Evolutionary conservation across 2,329 filamentous ascomycete genomes (phyloP).

Genomic region (Fusarium marasasianum): DNA sequence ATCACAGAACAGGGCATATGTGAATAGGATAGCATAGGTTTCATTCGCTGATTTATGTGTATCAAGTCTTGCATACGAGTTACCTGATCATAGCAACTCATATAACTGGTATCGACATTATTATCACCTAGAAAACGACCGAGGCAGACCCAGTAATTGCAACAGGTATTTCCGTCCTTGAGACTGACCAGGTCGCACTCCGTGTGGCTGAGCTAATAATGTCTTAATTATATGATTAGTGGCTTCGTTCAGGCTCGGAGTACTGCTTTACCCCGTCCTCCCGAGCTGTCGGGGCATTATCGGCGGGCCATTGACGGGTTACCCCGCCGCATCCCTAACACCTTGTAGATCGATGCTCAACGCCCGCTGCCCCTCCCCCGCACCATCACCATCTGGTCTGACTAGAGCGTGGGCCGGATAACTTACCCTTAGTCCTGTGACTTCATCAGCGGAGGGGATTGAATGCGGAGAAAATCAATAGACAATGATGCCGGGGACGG

Average conservation of each 20-base stretch:
- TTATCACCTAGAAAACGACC: no score
- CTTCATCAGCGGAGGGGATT: background rate
- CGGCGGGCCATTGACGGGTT: background rate
- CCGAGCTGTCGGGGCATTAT: background rate
- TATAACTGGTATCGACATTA: background rate
- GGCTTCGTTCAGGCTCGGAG: background rate
- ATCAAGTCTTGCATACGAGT: background rate
- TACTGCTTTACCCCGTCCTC: background rate
- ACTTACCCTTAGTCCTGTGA: fast-evolving
- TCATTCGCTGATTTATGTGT: fast-evolving
- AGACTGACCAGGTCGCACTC: background rate
- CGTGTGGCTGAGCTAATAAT: no score
- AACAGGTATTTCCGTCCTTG: background rate
- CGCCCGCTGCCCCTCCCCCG: background rate
- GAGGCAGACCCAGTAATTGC: background rate
- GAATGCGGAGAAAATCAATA: background rate
- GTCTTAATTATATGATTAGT: background rate
- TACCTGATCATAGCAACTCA: background rate
- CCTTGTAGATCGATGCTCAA: background rate
- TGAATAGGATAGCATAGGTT: background rate
- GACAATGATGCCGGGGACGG: background rate
- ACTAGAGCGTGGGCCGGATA: background rate
- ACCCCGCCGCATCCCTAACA: background rate
- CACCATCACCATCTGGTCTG: background rate
- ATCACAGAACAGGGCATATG: background rate